A percentile compares a stretch with the other conserved stretches of the same genome.
phyloP scores from a whole-genome alignment of 2,329 filamentous ascomycete genomes.

The Tothia fuscella region DNA sequence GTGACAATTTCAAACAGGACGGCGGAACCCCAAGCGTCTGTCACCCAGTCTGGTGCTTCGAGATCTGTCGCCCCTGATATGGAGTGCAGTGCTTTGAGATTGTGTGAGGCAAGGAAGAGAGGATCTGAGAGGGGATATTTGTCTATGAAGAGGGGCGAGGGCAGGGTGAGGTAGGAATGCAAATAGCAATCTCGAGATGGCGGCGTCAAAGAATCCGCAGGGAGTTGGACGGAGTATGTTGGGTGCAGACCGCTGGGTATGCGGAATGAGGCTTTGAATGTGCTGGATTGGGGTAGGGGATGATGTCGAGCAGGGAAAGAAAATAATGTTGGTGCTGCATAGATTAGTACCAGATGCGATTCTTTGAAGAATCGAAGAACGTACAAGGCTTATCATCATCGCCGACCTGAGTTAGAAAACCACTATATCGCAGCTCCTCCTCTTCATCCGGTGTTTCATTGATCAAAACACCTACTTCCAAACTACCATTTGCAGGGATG shows the following conservation, averaged over 20 bases:
- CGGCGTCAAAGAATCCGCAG: conserved; percentile 16
- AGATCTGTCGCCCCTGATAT: conserved; percentile 72
- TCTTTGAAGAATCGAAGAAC: conserved; percentile 13
- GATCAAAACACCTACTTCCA: conserved; percentile 72
- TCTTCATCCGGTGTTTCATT: conserved; percentile 51
- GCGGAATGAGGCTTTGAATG: conserved; percentile 54
- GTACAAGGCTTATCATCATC: conserved; percentile 55
- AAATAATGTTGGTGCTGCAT: conserved; percentile 60
- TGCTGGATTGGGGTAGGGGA: conserved; percentile 31
- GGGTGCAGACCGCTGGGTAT: conserved; percentile 73
- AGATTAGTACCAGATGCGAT: conserved; percentile 1
- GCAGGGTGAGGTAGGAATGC: conserved; percentile 73
- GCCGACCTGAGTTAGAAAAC: conserved; percentile 66
- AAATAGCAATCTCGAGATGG: conserved; percentile 48
- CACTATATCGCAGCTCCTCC: conserved; percentile 67
- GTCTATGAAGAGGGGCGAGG: conserved; percentile 72
- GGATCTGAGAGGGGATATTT: conserved; percentile 69
- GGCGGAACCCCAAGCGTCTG: conserved; percentile 65
- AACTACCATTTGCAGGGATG: conserved; percentile 35
- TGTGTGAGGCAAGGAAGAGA: conserved; percentile 70
- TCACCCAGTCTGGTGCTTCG: conserved; percentile 76
- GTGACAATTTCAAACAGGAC: conserved; percentile 61
- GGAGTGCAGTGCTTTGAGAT: conserved; percentile 56
- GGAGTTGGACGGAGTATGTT: conserved; percentile 57
- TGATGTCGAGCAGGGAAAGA: conserved; percentile 73